phyloP scores from a whole-genome alignment of 1,139 yeast species.

The Suhomyces bribrorum region DNA sequence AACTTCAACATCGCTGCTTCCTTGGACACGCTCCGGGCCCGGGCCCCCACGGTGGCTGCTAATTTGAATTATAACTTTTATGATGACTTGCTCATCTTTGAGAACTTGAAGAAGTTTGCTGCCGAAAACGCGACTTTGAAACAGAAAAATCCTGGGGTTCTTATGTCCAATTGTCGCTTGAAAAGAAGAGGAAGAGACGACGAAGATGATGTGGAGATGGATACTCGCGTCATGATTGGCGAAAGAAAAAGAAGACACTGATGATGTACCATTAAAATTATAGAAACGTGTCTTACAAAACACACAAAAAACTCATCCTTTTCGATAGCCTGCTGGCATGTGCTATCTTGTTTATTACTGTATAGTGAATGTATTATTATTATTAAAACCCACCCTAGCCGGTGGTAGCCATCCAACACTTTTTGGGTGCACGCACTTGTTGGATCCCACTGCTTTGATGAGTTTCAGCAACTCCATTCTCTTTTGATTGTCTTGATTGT shows the following conservation, averaged over 20 bases:
- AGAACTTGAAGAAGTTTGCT: conserved; percentile 42
- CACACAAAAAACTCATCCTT: neutral
- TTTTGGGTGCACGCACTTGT: no score
- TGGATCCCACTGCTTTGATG: no score
- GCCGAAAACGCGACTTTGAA: conserved; percentile 38
- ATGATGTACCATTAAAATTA: no score
- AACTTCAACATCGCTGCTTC: conserved; percentile 37
- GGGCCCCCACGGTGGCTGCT: conserved; percentile 21
- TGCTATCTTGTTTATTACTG: neutral
- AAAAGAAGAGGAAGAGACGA: conserved; percentile 33
- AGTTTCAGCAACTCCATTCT: no score
- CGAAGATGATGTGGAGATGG: conserved; percentile 12
- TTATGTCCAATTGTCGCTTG: conserved; percentile 35
- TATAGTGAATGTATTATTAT: conserved; percentile 1
- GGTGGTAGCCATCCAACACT: no score
- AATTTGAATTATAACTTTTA: conserved; percentile 38
- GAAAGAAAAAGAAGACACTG: conserved; percentile 13
- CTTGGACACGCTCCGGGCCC: conserved; percentile 19
- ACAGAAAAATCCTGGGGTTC: conserved; percentile 25
- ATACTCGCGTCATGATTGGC: conserved; percentile 8
- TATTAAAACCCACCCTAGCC: neutral
- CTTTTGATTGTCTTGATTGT: no score
- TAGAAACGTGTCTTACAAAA: neutral
- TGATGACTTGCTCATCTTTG: conserved; percentile 44
- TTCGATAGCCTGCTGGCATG: neutral